Base-by-base conservation (phyloP, 768 basidiomycete genomes). In the Cubamyces lactineus region DNA sequence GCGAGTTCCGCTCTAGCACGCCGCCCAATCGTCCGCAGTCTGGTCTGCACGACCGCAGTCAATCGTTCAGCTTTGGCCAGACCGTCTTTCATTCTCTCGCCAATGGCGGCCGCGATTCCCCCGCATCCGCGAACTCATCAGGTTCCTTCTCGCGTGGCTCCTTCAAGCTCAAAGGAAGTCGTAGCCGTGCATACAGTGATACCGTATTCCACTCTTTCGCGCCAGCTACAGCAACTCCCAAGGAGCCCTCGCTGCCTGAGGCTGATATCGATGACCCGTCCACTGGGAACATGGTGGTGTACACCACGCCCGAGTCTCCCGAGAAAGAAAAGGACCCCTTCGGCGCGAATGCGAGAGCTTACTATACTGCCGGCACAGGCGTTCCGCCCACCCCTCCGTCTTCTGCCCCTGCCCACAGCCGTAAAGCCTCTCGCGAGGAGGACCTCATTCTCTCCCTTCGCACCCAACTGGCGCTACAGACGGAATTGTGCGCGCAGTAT, bases 311-410 rank as follows among this genome's bases (percentile, higher is more conserved):
- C 11, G 48, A 53, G 12, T 57, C 64, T 13, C 68, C 73, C 47
- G 42, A 56, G 38, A 56, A 61, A 65, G 85, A 86, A 66, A 86
- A 88, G 7, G 90, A 92, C 70, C 90, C 90, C 2, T 92, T 92
- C 74, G 82, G 84, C 50, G 84, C 83, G 2, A 79, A 89, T 64
- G 88, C 89, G 19, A 86, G 79, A 30, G 89, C 90, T 0, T 92
- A 91, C 69, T 92, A 90, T 69, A 88, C 88, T 0, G 87, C 89
- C 1, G 88, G 88, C 61, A 84, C 85, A 7, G 83, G 87, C 78
- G 86, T 88, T 24, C 88, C 90, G 0, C 78, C 80, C 0, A 87
- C 89, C 0, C 88, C 90, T 19, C 64, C 57, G 13, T 42, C 53
- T 23, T 48, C 71, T 62, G 58, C 54, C 2, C 2, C 68, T 8